Conservation (phyloP, 768 basidiomycete species). For the Paxillus involutus region DNA sequence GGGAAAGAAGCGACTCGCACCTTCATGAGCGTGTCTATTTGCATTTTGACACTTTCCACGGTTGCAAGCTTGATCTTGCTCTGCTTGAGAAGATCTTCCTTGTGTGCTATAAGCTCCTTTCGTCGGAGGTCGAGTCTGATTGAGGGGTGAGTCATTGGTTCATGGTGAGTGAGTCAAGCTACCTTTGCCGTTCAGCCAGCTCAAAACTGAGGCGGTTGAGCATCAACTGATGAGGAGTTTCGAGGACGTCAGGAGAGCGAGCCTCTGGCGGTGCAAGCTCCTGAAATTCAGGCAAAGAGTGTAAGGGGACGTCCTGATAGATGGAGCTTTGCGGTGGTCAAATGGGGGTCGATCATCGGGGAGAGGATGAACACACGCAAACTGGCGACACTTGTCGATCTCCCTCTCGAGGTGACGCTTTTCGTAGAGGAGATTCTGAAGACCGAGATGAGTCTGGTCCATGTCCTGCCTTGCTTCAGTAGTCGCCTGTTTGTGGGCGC, state of each 20-base stretch:
- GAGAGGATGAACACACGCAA: constrained; percentile 58
- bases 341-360: neutral
- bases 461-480: constrained; percentile 79
- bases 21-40: constrained; percentile 78
- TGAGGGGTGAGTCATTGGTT: constrained; percentile 3
- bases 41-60: constrained; percentile 75
- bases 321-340: constrained; percentile 56
- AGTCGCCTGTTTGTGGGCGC: constrained; percentile 70
- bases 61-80: constrained; percentile 71
- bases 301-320: constrained; percentile 83
- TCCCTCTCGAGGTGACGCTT: constrained; percentile 88
- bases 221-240: constrained; percentile 82
- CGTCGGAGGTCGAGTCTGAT: constrained; percentile 69
- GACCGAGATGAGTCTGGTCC: constrained; percentile 84
- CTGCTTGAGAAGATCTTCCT: constrained; percentile 79
- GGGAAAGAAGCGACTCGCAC: constrained; percentile 32
- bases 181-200: constrained; percentile 87
- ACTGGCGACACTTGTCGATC: constrained; percentile 91
- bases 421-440: constrained; percentile 88
- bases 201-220: constrained; percentile 86
- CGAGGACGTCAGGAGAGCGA: constrained; percentile 56
- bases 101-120: constrained; percentile 66
- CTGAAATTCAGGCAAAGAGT: constrained; percentile 67
- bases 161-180: constrained; percentile 16
- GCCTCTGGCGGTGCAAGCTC: constrained; percentile 68